Evolutionary conservation across 331 rosid genomes (phyloP).

Genomic region (Malus hybrid): DNA sequence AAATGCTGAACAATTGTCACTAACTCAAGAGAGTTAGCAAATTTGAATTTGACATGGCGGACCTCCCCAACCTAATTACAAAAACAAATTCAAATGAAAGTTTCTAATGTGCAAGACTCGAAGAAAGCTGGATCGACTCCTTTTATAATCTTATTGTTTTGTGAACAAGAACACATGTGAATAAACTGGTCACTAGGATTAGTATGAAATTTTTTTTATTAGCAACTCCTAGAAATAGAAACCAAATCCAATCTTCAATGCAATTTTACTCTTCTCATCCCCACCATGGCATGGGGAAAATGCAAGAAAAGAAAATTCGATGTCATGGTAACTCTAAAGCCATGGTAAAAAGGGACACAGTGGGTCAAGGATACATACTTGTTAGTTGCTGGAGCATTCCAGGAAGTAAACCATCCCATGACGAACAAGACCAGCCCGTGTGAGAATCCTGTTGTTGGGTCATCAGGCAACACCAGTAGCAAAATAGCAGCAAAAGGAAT

Average conservation of each 20-base stretch:
- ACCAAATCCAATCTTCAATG: not conserved
- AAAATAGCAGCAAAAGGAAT: constrained; percentile 63
- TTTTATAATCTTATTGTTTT: no score
- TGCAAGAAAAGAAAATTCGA: not conserved
- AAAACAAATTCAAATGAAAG: not conserved
- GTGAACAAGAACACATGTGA: not conserved
- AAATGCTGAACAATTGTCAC: not conserved
- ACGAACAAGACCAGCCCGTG: constrained; percentile 51
- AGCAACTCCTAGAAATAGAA: not conserved
- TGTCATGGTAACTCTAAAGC: not conserved
- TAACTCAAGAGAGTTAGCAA: not conserved
- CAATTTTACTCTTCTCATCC: not conserved
- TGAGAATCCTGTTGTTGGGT: constrained; percentile 42
- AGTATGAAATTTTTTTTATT: not conserved
- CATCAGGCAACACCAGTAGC: constrained; percentile 57
- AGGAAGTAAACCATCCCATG: constrained; percentile 49
- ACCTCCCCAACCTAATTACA: not conserved
- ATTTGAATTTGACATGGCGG: not conserved
- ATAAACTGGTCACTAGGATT: not conserved
- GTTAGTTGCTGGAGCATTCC: constrained; percentile 74
- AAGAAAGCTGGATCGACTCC: not conserved
- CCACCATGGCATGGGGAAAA: not conserved
- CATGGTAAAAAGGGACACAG: not conserved
- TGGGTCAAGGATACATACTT: constrained; percentile 28
- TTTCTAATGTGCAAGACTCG: not conserved